Percentiles rank a stretch among this genome's conserved stretches.
Conservation (phyloP, 208 protist genomes). For the Angomonas desouzai region DNA sequence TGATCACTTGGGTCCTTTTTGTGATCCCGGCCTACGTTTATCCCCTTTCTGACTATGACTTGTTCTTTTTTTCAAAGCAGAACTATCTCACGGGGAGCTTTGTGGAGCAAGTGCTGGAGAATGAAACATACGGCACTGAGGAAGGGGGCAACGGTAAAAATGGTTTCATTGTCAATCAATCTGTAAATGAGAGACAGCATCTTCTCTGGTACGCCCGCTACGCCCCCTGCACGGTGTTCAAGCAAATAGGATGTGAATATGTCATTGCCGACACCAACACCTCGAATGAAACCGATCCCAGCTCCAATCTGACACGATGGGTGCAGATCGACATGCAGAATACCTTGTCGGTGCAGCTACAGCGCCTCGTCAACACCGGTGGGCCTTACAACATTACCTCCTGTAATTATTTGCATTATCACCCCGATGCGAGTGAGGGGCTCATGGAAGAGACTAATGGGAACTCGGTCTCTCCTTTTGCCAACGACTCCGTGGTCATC, state of each 20-base stretch:
- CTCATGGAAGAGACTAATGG: not conserved
- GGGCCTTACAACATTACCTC: not conserved
- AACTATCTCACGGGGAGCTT: not conserved
- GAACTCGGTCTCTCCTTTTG: not conserved
- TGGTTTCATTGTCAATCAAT: not conserved
- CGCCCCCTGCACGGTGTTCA: conserved; percentile 1
- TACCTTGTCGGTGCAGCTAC: not conserved
- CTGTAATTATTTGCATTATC: not conserved
- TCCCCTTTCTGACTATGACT: not conserved
- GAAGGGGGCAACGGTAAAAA: not conserved
- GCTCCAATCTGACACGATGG: not conserved
- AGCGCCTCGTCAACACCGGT: not conserved
- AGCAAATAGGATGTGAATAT: not conserved
- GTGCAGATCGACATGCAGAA: not conserved
- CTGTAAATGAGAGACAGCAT: not conserved
- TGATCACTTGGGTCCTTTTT: not conserved
- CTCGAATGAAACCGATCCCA: not conserved
- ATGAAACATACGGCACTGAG: not conserved
- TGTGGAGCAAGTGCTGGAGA: not conserved
- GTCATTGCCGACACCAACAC: not conserved
- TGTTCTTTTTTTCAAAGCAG: not conserved
- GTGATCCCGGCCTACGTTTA: not conserved
- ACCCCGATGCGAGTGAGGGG: not conserved
- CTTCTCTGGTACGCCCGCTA: not conserved
- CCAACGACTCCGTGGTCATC: not conserved